phyloP scores from a whole-genome alignment of 1,284 basidiomycete species.

The Ceratobasidium papillatum region DNA sequence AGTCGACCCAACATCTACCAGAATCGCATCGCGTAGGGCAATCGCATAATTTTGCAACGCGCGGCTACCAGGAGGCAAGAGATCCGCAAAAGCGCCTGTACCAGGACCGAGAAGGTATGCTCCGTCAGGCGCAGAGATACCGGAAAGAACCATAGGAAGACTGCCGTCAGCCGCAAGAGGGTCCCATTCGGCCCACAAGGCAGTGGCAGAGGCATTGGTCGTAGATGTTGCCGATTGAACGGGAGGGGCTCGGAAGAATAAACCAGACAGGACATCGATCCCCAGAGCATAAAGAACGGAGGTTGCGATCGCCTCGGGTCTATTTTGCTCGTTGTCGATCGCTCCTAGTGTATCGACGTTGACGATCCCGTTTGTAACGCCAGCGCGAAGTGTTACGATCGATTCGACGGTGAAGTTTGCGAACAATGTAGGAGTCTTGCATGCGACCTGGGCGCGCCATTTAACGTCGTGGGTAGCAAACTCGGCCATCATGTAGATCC shows the following conservation, averaged over 20 bases:
- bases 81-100: not conserved
- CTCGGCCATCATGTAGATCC: slow-evolving; percentile 37
- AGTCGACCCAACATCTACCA: slow-evolving; percentile 30
- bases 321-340: slow-evolving; percentile 14
- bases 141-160: slow-evolving; percentile 9
- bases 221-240: not conserved
- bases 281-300: slow-evolving; percentile 30
- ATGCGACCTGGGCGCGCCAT: slow-evolving; percentile 29
- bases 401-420: slow-evolving; percentile 31
- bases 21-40: slow-evolving; percentile 17
- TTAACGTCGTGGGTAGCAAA: slow-evolving; percentile 20
- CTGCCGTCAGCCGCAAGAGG: slow-evolving; percentile 2
- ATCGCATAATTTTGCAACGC: slow-evolving; percentile 29
- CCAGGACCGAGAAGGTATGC: not conserved
- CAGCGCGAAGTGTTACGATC: slow-evolving; percentile 1
- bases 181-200: slow-evolving; percentile 37
- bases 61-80: not conserved
- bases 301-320: slow-evolving; percentile 14
- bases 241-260: slow-evolving; percentile 11
- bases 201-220: not conserved
- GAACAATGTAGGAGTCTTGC: not conserved
- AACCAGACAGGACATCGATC: slow-evolving; percentile 8
- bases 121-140: slow-evolving; percentile 11
- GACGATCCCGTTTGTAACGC: slow-evolving; percentile 30
- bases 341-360: slow-evolving; percentile 9